These are phyloP conservation scores for Xerocomus potaroensis DNA, from an alignment of 768 basidiomycete species.

Conservation along the genomic window DNA sequence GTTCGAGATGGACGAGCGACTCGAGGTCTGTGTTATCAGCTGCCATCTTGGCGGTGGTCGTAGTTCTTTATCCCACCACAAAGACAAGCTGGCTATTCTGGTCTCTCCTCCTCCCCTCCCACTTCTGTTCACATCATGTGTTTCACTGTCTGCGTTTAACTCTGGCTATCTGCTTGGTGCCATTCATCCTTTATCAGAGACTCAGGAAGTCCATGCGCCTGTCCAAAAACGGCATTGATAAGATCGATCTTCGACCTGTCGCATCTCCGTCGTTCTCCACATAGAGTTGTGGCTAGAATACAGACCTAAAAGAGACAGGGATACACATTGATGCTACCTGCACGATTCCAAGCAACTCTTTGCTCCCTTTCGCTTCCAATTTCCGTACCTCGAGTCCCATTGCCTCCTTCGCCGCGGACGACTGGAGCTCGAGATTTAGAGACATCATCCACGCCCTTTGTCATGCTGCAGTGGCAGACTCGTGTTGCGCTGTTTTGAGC, in stretches of 20 bases:
- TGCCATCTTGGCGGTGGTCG: neutral
- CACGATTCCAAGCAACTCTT: constrained; percentile 76
- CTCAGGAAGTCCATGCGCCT: constrained; percentile 80
- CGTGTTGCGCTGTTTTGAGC: constrained; percentile 80
- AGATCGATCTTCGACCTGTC: constrained; percentile 88
- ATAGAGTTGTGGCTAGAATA: constrained; percentile 73
- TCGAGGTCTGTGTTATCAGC: constrained; percentile 42
- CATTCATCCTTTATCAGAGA: constrained; percentile 76
- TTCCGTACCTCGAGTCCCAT: constrained; percentile 88
- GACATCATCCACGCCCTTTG: constrained; percentile 94
- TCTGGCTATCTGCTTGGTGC: no score
- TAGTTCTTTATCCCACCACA: no score
- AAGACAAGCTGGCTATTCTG: no score
- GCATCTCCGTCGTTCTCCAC: constrained; percentile 87
- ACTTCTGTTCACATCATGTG: no score
- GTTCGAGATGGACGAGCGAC: constrained; percentile 56
- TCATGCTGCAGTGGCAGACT: constrained; percentile 77
- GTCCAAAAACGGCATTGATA: constrained; percentile 77
- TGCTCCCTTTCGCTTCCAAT: constrained; percentile 78
- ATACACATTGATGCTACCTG: constrained; percentile 46
- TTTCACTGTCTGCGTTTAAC: no score
- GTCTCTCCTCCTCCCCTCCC: no score
- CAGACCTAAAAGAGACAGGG: neutral
- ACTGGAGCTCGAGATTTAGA: constrained; percentile 91
- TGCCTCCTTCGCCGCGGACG: constrained; percentile 80